Percentiles rank a stretch among this genome's conserved stretches.
These are phyloP conservation scores for Cryphonectria nitschkei DNA, from an alignment of 2,329 filamentous ascomycete genomes.

Conservation along the genomic window DNA sequence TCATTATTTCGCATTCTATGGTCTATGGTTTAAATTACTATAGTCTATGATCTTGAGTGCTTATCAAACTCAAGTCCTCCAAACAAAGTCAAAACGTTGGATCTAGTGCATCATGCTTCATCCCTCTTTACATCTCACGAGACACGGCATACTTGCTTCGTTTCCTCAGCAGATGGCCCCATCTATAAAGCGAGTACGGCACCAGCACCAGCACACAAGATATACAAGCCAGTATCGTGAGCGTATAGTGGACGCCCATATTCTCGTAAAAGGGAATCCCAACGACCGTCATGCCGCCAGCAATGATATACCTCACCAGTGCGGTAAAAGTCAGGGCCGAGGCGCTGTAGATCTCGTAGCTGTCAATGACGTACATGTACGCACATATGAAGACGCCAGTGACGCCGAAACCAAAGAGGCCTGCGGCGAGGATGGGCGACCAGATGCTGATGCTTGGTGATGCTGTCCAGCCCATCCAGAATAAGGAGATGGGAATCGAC, in stretches of 20 bases:
- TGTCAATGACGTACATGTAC: slow-evolving; percentile 44
- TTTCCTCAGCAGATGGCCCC: slow-evolving; percentile 29
- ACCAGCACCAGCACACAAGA: slow-evolving; percentile 36
- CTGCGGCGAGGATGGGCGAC: slow-evolving; percentile 47
- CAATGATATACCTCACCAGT: slow-evolving; percentile 37
- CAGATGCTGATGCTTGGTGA: slow-evolving; percentile 47
- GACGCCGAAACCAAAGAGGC: slow-evolving; percentile 50
- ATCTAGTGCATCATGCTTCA: neutral
- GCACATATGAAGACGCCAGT: slow-evolving; percentile 43
- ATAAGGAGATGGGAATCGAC: slow-evolving; percentile 49
- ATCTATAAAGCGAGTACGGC: slow-evolving; percentile 37
- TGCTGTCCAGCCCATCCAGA: slow-evolving; percentile 56
- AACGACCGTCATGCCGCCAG: slow-evolving; percentile 41
- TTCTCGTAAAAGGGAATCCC: slow-evolving; percentile 41
- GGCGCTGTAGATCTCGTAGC: slow-evolving; percentile 40
- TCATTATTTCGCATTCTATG: neutral
- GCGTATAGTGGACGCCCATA: slow-evolving; percentile 39
- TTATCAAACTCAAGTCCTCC: neutral
- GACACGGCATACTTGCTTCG: slow-evolving; percentile 28
- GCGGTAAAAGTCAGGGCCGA: slow-evolving; percentile 40
- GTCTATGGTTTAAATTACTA: neutral
- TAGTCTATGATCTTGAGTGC: no score
- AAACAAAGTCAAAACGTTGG: neutral
- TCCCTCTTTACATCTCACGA: slow-evolving; percentile 2
- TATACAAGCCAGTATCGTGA: slow-evolving; percentile 40